phyloP scores from a whole-genome alignment of 805 yeast species.

The Candida peoriensis region DNA sequence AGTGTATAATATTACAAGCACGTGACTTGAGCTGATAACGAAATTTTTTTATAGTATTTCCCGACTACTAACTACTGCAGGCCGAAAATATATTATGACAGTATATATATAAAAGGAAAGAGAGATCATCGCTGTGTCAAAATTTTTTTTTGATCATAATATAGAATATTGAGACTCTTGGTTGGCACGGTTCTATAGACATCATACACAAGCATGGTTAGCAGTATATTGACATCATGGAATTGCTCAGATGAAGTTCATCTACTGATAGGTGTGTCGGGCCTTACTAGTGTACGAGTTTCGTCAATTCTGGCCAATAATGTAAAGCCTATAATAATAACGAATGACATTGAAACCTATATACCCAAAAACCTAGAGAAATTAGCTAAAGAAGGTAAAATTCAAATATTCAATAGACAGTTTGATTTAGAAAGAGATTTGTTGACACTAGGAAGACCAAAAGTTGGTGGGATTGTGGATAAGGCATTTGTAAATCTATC shows the following conservation, averaged over 20 bases:
- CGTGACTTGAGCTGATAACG: too few relatives aligned
- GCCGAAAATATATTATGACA: too few relatives aligned
- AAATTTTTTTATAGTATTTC: too few relatives aligned
- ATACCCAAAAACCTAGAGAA: constrained; percentile 25
- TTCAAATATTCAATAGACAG: constrained; percentile 26
- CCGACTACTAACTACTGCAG: too few relatives aligned
- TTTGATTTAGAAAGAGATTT: constrained; percentile 41
- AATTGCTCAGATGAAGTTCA: constrained; percentile 48
- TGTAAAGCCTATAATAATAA: constrained; percentile 50
- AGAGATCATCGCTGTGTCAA: too few relatives aligned
- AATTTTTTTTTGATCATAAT: too few relatives aligned
- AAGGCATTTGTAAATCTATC: constrained; percentile 62
- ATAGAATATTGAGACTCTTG: too few relatives aligned
- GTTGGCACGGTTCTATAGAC: too few relatives aligned
- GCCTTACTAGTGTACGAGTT: constrained; percentile 43
- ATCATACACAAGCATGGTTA: too few relatives aligned
- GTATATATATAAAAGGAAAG: too few relatives aligned
- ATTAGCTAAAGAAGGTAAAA: constrained; percentile 23
- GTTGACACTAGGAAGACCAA: constrained; percentile 51
- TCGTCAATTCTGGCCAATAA: constrained; percentile 46
- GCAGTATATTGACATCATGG: constrained; percentile 18
- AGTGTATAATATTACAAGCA: too few relatives aligned
- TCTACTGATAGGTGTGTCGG: constrained; percentile 50
- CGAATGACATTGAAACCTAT: constrained; percentile 20
- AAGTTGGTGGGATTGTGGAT: constrained; percentile 65